A percentile compares a stretch with the other conserved stretches of the same genome.
Evolutionary conservation across 495 filamentous ascomycete species (phyloP).

Genomic region (Corynascus novoguineensis): DNA sequence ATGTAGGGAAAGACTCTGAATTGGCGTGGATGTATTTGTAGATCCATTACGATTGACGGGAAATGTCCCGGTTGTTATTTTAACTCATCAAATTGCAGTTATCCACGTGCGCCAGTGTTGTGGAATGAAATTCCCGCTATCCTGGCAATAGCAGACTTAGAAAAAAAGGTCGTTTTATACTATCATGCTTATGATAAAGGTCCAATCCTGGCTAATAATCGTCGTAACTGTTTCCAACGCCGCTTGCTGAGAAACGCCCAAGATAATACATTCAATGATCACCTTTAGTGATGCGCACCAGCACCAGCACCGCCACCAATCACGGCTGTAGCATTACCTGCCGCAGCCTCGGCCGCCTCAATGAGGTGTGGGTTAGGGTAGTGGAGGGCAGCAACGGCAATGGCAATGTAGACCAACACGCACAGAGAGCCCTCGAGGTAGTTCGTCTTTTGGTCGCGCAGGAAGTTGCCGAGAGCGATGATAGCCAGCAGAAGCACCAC

Average conservation of each 20-base stretch:
- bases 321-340: not conserved
- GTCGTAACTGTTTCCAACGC: not conserved
- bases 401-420: constrained; percentile 61
- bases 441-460: constrained; percentile 73
- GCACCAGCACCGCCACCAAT: too few relatives aligned
- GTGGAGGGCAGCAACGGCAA: constrained; percentile 57
- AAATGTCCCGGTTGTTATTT: too few relatives aligned
- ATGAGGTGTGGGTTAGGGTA: constrained; percentile 49
- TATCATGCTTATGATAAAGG: not conserved
- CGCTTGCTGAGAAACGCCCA: not conserved
- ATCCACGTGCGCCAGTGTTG: too few relatives aligned
- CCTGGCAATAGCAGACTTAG: too few relatives aligned
- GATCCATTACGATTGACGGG: not conserved
- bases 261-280: not conserved
- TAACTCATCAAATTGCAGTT: too few relatives aligned
- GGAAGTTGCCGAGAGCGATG: constrained; percentile 76
- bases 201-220: not conserved
- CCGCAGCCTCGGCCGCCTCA: not conserved
- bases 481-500: constrained; percentile 80
- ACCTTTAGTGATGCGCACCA: constrained; percentile 10
- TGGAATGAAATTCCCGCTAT: too few relatives aligned
- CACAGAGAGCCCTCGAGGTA: constrained; percentile 76
- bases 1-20: not conserved
- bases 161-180: too few relatives aligned
- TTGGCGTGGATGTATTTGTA: constrained; percentile 17